These are phyloP conservation scores for Hypoxylon sp. DNA, from an alignment of 2,329 filamentous ascomycete species.

Conservation along the genomic window DNA sequence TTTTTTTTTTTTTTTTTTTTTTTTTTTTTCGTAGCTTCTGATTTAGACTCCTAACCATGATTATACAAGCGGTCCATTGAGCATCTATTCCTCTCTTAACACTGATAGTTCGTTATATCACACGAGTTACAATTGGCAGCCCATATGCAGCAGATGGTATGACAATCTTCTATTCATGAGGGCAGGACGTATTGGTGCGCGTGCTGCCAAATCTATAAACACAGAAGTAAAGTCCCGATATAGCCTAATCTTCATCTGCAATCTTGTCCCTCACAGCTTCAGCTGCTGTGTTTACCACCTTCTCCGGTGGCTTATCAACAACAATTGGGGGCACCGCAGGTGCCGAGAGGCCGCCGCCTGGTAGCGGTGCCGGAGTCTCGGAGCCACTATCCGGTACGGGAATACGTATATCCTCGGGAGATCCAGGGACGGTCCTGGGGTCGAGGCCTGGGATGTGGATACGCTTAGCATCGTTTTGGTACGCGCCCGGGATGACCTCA, in stretches of 20 bases:
- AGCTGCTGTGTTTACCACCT: conserved; percentile 52
- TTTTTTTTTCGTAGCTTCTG: no score
- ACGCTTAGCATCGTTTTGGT: conserved; percentile 94
- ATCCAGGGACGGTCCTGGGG: conserved; percentile 78
- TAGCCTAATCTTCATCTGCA: conserved; percentile 52
- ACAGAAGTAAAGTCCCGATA: neutral
- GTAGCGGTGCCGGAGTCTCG: conserved; percentile 60
- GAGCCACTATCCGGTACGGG: conserved; percentile 71
- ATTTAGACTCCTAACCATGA: neutral
- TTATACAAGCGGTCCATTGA: neutral
- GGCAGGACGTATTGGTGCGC: neutral
- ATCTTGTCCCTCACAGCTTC: conserved; percentile 55
- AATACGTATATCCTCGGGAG: conserved; percentile 85
- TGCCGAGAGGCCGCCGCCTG: conserved; percentile 65
- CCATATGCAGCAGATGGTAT: neutral
- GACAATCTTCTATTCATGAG: conserved; percentile 26
- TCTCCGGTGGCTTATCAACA: conserved; percentile 51
- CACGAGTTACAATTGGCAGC: neutral
- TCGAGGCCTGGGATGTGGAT: conserved; percentile 84
- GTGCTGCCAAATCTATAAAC: neutral
- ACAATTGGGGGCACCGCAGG: conserved; percentile 59
- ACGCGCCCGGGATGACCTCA: conserved; percentile 97
- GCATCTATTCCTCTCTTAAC: neutral
- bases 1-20: no score
- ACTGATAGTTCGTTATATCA: neutral